Conservation (phyloP, 371 early-diverging fungal species). For the Apophysomyces elegans region DNA sequence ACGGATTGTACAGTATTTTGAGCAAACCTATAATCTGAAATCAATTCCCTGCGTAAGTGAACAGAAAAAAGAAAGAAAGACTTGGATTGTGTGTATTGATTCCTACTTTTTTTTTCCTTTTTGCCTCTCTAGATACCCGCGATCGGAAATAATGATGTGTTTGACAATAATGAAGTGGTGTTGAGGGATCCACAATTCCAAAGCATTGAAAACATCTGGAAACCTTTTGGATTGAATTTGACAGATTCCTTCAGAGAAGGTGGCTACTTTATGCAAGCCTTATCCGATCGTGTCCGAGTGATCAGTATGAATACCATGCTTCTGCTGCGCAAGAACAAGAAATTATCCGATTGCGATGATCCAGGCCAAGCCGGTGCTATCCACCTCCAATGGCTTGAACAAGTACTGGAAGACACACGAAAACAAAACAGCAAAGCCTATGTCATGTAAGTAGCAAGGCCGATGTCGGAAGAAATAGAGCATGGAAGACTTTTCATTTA, state of each 20-base stretch:
- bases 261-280: conserved; percentile 24
- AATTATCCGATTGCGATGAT: conserved; percentile 26
- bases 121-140: conserved; percentile 28
- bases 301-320: conserved; percentile 31
- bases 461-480: background rate
- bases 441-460: conserved; percentile 21
- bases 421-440: conserved; percentile 21
- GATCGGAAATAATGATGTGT: conserved; percentile 45
- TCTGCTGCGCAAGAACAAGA: conserved; percentile 31
- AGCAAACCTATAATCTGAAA: conserved; percentile 21
- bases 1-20: conserved; percentile 26
- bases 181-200: conserved; percentile 17
- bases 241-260: conserved; percentile 15
- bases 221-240: conserved; percentile 23
- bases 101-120: background rate
- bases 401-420: conserved; percentile 23
- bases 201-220: conserved; percentile 21
- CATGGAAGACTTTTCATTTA: background rate
- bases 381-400: conserved; percentile 33
- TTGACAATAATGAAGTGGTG: conserved; percentile 17
- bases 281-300: conserved; percentile 24
- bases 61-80: too few species aligned
- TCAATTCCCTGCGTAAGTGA: conserved; percentile 25
- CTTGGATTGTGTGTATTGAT: background rate
- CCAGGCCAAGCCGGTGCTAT: conserved; percentile 20